Conservation (phyloP, 768 basidiomycete genomes). For the Podaxis pistillaris region DNA sequence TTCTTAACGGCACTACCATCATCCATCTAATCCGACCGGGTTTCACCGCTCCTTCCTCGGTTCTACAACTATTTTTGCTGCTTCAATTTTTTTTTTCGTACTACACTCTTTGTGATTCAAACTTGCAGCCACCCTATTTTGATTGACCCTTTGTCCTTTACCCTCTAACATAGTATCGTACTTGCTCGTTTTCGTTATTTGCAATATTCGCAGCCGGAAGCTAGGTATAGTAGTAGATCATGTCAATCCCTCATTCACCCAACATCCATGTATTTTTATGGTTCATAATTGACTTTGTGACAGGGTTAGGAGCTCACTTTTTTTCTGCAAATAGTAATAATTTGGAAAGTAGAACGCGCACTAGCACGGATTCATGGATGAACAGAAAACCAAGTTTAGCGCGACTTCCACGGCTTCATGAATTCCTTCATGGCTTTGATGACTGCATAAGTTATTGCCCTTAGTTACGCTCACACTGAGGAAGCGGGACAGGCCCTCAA, state of each 20-base stretch:
- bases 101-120: background rate
- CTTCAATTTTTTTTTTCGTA: conserved; percentile 13
- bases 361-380: background rate
- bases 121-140: background rate
- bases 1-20: conserved; percentile 35
- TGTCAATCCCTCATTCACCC: conserved; percentile 25
- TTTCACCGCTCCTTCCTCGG: conserved; percentile 24
- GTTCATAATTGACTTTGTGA: conserved; percentile 21
- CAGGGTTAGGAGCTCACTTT: conserved; percentile 18
- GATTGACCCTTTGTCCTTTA: background rate
- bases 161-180: conserved; percentile 31
- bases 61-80: conserved; percentile 18
- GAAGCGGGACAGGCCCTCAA: background rate
- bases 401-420: background rate
- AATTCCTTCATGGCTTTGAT: background rate
- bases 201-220: conserved; percentile 43
- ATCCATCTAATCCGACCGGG: conserved; percentile 31
- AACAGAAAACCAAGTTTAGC: background rate
- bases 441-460: background rate
- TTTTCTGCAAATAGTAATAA: conserved; percentile 14
- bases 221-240: conserved; percentile 50
- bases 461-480: background rate
- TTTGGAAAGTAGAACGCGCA: conserved; percentile 12
- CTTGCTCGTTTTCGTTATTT: conserved; percentile 41
- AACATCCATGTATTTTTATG: conserved; percentile 47